Evolutionary conservation across 352 stramenopile genomes (phyloP), one percentile per base, ranked within the genome.

Genomic region (Phytopythium oedochilum): DNA sequence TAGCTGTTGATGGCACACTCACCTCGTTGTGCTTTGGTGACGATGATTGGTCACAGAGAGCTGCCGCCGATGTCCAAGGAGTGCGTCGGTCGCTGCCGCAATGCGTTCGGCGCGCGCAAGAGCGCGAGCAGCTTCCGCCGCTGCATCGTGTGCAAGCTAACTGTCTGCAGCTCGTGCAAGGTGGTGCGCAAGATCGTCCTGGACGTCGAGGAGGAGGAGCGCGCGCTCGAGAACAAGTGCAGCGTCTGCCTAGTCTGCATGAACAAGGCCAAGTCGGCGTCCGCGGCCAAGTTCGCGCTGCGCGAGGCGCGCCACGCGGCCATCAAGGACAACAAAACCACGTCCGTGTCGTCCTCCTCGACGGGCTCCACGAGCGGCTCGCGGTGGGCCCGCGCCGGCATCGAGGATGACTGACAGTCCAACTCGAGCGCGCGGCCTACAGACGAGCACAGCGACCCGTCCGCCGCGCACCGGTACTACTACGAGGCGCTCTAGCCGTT

Each of bases 171-270:
- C 50, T 65, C 57, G 29, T 75, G 68, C 20, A 51, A 73, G 52
- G 61, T 76, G 14, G 47, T 70, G 5, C 64, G 64, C 2, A 70
- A 61, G 36, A 64, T 76, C 23, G 55, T 59, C 0, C 51, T 72
- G 17, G 59, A 67, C 26, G 55, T 70, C 26, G 59, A 58, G 39
- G 25, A 56, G 14, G 45, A 73, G 34, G 63, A 54, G 18, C 46
- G 35, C 17, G 67, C 60, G 28, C 63, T 35, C n/a, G 35, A 67
- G 26, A 72, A 65, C 57, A 63, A 60, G 15, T 71, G 67, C 54
- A 71, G 54, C 34, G 39, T 75, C 22, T 72, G 63, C 45, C 57
- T 75, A 3, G n/a, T 70, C 43, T 72, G 67, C 34, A 71, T 75
- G 63, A 61, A 72, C 32, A 43, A 47, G 46, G 67, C 63, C 5